These are phyloP conservation scores for Mortierella sp. DNA, from an alignment of 371 early-diverging fungal species.

Conservation along the genomic window DNA sequence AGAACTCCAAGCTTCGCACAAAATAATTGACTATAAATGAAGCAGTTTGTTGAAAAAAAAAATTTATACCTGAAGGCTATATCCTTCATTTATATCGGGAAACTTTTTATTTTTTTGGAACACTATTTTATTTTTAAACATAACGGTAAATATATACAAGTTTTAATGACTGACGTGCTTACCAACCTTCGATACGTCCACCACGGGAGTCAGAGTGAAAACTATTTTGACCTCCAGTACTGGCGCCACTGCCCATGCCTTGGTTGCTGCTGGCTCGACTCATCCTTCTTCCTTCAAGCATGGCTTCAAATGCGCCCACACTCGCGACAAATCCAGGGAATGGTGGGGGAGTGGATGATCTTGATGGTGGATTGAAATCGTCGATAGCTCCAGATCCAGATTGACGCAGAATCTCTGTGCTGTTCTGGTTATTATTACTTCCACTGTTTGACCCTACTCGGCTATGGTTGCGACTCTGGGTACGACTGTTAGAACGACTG, in stretches of 20 bases:
- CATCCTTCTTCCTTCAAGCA: conserved; percentile 46
- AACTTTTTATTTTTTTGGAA: too few relatives aligned
- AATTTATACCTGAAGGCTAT: too few relatives aligned
- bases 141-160: not conserved
- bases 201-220: conserved; percentile 49
- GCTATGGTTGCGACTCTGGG: conserved; percentile 36
- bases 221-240: conserved; percentile 39
- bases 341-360: conserved; percentile 22
- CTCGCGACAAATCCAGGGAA: not conserved
- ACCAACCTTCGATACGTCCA: conserved; percentile 36
- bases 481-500: conserved; percentile 25
- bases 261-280: conserved; percentile 44
- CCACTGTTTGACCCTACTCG: conserved; percentile 40
- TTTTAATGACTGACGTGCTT: not conserved
- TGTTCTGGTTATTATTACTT: conserved; percentile 29
- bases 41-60: too few relatives aligned
- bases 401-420: conserved; percentile 29
- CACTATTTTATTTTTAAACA: not conserved
- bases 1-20: too few relatives aligned
- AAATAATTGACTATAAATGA: too few relatives aligned
- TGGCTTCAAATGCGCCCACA: conserved; percentile 27
- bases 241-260: conserved; percentile 29
- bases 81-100: too few relatives aligned
- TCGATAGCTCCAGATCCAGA: conserved; percentile 32
- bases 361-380: conserved; percentile 17